Evolutionary conservation across 345 rosid species (phyloP).

Genomic region (Schrenkiella parvula): DNA sequence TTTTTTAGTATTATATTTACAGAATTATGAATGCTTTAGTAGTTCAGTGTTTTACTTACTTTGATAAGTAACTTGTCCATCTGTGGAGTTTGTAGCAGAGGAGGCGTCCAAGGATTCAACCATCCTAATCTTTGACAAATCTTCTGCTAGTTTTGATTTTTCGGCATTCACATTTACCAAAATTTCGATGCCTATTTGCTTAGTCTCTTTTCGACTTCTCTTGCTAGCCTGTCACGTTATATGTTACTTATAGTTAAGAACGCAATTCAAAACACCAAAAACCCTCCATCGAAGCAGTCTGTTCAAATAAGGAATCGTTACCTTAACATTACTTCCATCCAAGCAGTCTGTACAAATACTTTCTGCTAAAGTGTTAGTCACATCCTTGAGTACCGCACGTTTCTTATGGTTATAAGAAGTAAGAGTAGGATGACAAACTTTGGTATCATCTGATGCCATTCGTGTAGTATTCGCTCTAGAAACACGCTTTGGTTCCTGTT

Average conservation of each 20-base stretch:
- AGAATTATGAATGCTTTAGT: conserved; percentile 9
- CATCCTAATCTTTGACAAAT: conserved; percentile 62
- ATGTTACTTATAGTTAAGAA: neutral
- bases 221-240: conserved; percentile 41
- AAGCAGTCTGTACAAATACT: conserved; percentile 16
- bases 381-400: conserved; percentile 75
- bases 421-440: conserved; percentile 23
- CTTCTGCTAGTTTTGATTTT: conserved; percentile 57
- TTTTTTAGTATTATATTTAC: neutral
- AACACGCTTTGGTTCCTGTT: conserved; percentile 51
- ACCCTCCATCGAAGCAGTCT: neutral
- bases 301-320: conserved; percentile 18
- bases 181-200: conserved; percentile 28
- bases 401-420: conserved; percentile 45
- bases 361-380: conserved; percentile 42
- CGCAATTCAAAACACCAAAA: neutral
- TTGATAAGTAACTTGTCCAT: conserved; percentile 14
- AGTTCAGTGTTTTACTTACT: conserved; percentile 6
- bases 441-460: conserved; percentile 61
- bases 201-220: conserved; percentile 33
- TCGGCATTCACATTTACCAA: conserved; percentile 40
- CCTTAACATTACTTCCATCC: conserved; percentile 40
- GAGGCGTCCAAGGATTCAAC: conserved; percentile 39
- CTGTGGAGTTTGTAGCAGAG: conserved; percentile 34
- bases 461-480: conserved; percentile 41